phyloP scores from a whole-genome alignment of 2,329 filamentous ascomycete genomes.

The Microcyclospora tardicrescens region DNA sequence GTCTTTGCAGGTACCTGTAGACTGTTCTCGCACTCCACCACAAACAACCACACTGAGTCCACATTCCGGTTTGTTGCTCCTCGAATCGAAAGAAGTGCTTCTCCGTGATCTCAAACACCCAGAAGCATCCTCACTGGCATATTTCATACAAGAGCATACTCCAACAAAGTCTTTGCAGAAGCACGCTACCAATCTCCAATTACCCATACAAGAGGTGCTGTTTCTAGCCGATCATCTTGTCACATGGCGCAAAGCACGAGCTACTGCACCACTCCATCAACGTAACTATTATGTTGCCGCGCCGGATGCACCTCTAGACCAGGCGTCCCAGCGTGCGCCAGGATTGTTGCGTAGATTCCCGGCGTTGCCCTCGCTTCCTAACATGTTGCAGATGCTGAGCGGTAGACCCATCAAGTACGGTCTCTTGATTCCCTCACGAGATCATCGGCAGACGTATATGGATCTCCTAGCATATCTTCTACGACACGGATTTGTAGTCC shows the following conservation, averaged over 20 bases:
- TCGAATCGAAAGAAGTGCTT: conserved; percentile 71
- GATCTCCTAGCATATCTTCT: conserved; percentile 88
- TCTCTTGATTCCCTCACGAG: conserved; percentile 70
- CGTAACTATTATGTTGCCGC: conserved; percentile 85
- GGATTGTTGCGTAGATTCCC: conserved; percentile 71
- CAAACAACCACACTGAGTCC: conserved; percentile 31
- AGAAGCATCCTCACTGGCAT: conserved; percentile 62
- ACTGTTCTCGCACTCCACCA: conserved; percentile 35
- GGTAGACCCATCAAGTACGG: conserved; percentile 72
- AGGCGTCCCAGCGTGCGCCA: conserved; percentile 54
- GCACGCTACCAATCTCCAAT: conserved; percentile 55
- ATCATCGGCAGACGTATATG: conserved; percentile 77
- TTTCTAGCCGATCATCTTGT: conserved; percentile 86
- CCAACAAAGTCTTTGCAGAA: conserved; percentile 58
- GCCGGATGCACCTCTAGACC: conserved; percentile 69
- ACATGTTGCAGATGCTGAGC: conserved; percentile 76
- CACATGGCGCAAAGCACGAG: conserved; percentile 86
- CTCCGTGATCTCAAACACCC: conserved; percentile 59
- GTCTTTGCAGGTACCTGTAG: conserved; percentile 49
- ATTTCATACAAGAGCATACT: conserved; percentile 49
- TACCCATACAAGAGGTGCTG: conserved; percentile 69
- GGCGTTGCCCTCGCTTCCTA: conserved; percentile 66
- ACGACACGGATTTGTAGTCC: conserved; percentile 84
- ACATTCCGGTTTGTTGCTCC: conserved; percentile 73
- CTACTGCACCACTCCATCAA: conserved; percentile 79